Evolutionary conservation across 495 filamentous ascomycete species (phyloP), one percentile per base, ranked within the genome.

Genomic region (Penicillium waksmanii): DNA sequence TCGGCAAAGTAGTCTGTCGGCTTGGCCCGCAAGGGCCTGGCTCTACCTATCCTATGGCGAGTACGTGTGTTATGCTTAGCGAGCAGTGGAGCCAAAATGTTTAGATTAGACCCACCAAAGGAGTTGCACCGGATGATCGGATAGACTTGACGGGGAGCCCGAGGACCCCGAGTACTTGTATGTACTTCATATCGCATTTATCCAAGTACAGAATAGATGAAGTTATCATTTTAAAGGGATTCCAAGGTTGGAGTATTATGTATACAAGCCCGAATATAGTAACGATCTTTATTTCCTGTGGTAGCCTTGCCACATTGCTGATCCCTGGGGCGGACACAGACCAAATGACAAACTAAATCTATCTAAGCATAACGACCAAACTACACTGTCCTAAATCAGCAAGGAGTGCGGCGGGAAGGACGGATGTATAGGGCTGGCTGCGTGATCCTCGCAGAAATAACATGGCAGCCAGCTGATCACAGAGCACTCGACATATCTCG

Each of bases 21-120:
- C 52, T 61, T 68, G 61, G 55, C 63, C 68, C 68, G 68, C 68
- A 66, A 68, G 58, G 66, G 60, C 60, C 53, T 53, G 43, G 25
- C 35, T 44, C 27, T 55, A 13, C 15, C 36, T 38, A 13, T 2
- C 36, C 36, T 38, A n/a, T 12, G 36, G 43, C 49, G 48, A 51
- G 35, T 46, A 35, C 33, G 25, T 25, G 54, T 58, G 51, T 62
- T 70, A 66, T 68, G 64, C 57, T 66, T 66, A 64, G 66, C 63
- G 65, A 70, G 68, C 51, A 60, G 68, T 68, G 68, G 68, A 60
- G 56, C 42, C 35, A 11, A 4, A 42, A 46, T 52, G 43, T 54
- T 56, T 34, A 36, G 40, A 34, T 27, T 35, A 27, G 60, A 57
- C 15, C 65, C 66, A 66, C 68, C 56, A 63, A 61, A 61, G 62